A percentile compares a stretch with the other conserved stretches of the same genome.
Evolutionary conservation across 257 asterid genomes (phyloP).

Genomic region (Petunia axillaris): DNA sequence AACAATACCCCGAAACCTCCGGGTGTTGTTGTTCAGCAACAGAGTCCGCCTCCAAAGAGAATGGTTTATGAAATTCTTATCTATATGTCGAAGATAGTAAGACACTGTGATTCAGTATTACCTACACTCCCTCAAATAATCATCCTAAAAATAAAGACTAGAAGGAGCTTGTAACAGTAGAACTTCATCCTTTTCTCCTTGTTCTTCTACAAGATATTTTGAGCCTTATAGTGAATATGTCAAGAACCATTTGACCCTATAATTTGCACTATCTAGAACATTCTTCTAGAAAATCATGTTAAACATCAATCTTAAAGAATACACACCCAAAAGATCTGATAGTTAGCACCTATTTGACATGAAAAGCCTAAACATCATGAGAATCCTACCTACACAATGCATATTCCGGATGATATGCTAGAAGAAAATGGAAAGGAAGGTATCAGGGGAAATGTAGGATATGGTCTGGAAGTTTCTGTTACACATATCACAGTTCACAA

Average conservation of each 20-base stretch:
- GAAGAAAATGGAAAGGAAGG: not conserved
- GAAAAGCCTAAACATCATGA: slow-evolving; percentile 11
- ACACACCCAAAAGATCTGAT: not conserved
- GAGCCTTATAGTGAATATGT: not conserved
- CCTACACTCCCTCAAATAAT: not conserved
- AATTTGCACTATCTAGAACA: not conserved
- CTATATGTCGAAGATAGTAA: not conserved
- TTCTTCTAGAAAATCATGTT: not conserved
- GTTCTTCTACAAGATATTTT: not conserved
- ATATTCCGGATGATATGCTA: not conserved
- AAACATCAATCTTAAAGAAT: not conserved
- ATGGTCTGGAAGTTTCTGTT: not conserved
- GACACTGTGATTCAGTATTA: not conserved
- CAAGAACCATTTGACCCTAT: not conserved
- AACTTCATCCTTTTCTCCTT: not conserved
- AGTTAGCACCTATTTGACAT: not conserved
- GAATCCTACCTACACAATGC: not conserved
- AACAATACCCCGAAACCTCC: not conserved
- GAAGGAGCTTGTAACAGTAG: not conserved
- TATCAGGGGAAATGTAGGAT: slow-evolving; percentile 5
- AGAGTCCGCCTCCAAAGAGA: not conserved
- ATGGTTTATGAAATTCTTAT: not conserved
- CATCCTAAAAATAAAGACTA: not conserved
- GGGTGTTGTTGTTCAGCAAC: not conserved
- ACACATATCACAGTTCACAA: not conserved